Evolutionary conservation across 2,329 filamentous ascomycete species (phyloP), one percentile per base, ranked within the genome.

Genomic region (Penicillium glabrum): DNA sequence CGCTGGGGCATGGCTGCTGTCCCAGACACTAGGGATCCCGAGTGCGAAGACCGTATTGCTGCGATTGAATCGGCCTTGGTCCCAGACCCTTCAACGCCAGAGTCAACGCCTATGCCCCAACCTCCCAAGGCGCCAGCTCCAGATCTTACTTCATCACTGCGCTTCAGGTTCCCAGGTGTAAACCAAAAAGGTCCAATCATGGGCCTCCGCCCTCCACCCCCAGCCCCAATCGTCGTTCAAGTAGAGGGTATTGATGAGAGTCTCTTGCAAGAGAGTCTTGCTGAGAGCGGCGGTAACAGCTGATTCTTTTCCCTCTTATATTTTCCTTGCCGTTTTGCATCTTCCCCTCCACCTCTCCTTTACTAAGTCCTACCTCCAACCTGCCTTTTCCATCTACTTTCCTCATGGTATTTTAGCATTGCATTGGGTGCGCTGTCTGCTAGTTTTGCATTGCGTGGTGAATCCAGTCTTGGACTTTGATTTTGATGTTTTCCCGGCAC

Each of bases 151-250:
- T 82, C 1, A 85, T 89, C 86, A 76, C 54, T 68, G 44, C 59
- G 63, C 14, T 73, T 72, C 44, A 80, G 90, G 44, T 75, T 83
- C 5, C 84, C 89, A 1, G 90, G 90, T 0, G 91, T 95, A 69
- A 95, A 95, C 67, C 90, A 93, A 69, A 82, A 84, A 1, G 90
- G 90, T 0, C 81, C 85, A 0, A 88, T 95, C 44, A 85, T 89
- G 0, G 90, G 90, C 0, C 89, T 93, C 61, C 80, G 85, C 74
- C 67, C 83, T 75, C 72, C 83, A 72, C 67, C 83, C 75, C 72
- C 79, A 72, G 35, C 83, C 1, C 82, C 84, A 2, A 79, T 81
- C 35, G 82, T 82, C 57, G 82, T 89, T 11, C 81, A 83, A 16
- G 78, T 87, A 0, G 80, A 83, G 26, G 74, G 73, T 1, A 71